Base-by-base conservation (phyloP, 495 filamentous ascomycete genomes). In the Daldinia childiae region DNA sequence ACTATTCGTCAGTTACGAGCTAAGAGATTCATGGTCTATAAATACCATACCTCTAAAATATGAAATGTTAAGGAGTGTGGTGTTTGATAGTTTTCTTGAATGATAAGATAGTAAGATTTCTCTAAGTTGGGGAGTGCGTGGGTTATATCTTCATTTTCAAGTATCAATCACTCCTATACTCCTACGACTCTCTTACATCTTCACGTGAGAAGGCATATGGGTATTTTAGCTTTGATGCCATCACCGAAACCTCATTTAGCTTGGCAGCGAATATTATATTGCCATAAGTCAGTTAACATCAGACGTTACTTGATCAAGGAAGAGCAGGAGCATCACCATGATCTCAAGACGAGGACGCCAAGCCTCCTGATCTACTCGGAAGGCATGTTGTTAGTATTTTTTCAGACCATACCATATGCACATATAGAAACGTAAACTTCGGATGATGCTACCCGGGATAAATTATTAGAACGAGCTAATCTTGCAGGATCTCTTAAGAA, bases 281-380 rank as follows among this genome's bases (percentile, higher is more conserved):
- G 26, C 51, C 26, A 54, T 15, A 64, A 61, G 21, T 38, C 52
- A 26, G 52, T 45, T 60, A 43, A 14, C 19, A 48, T 52, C 29
- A 58, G 30, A 52, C 56, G n/a, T 26, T 34, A 11, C 27, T 24
- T 14, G 8, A 32, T 54, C 17, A 19, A 36, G 29, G 41, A 51
- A 32, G 61, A 58, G 55, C 52, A 21, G 32, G 39, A 59, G 62
- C 39, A 62, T 55, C 29, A 6, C 14, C 24, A 36, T 52, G 36
- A 61, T 69, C n/a, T 50, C 54, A 24, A 57, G 54, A 39, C 32
- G 52, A 64, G 32, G 36, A 14, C 26, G 68, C 72, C 72, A 72
- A 72, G 74, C 62, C 74, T 61, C 74, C 72, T 76, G 74, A 74
- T 74, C 68, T 74, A 5, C 74, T 72, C 68, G 68, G 72, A 70